These are phyloP conservation scores for Plasmopara halstedii DNA, from an alignment of 352 stramenopile genomes.

Conservation along the genomic window DNA sequence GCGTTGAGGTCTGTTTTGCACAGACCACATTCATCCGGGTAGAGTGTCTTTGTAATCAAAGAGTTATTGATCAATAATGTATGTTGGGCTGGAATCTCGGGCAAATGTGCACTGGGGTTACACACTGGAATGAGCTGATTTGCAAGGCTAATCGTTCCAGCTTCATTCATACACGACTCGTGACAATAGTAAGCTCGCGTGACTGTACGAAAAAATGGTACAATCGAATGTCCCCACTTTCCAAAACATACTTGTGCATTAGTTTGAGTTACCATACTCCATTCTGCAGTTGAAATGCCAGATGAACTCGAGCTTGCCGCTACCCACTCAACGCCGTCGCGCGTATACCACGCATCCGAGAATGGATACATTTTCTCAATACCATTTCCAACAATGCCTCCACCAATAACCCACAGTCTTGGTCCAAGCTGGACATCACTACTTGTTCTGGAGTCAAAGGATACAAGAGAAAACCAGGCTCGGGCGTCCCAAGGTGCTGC, in stretches of 20 bases:
- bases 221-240: conserved; percentile 67
- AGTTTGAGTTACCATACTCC: conserved; percentile 53
- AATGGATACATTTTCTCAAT: conserved; percentile 68
- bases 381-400: conserved; percentile 61
- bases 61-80: conserved; percentile 37
- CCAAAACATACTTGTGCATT: conserved; percentile 46
- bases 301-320: conserved; percentile 55
- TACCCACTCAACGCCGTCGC: conserved; percentile 49
- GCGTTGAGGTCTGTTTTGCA: conserved; percentile 31
- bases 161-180: conserved; percentile 36
- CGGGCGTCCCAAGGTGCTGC: conserved; percentile 51
- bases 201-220: conserved; percentile 46
- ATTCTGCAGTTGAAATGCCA: conserved; percentile 65
- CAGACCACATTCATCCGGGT: conserved; percentile 61
- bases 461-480: conserved; percentile 71
- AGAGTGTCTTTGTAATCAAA: conserved; percentile 51
- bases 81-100: conserved; percentile 24
- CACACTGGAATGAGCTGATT: conserved; percentile 64
- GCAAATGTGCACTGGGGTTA: conserved; percentile 23
- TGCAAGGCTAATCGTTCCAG: conserved; percentile 34
- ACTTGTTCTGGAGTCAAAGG: conserved; percentile 59
- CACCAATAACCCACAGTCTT: conserved; percentile 67
- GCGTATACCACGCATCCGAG: conserved; percentile 65
- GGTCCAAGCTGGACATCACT: conserved; percentile 52
- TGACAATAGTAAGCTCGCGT: conserved; percentile 49